Base-by-base conservation (phyloP, 805 yeast species). In the Cyberlindnera lachancei region DNA sequence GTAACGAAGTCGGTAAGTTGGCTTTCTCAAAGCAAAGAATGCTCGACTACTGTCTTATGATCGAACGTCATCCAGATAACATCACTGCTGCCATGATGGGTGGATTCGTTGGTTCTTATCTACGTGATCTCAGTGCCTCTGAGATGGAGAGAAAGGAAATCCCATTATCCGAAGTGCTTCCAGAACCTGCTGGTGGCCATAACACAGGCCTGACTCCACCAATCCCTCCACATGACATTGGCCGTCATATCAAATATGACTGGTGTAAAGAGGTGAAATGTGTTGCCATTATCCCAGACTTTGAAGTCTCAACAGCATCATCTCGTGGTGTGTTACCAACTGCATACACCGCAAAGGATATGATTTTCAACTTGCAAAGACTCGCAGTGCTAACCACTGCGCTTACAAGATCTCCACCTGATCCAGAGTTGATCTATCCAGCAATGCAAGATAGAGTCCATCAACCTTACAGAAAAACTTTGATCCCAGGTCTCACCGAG, bases 31-130 rank as follows among this genome's bases (percentile, higher is more conserved):
- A 82, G 58, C 79, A 74, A 47, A 70, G 97, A 47, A 71, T 92
- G 77, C 66, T 92, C 48, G 98, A 92, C 58, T 92, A 83, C 65
- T 86, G 96, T 58, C 69, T 92, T 47, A 84, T 92, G 92, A 88
- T 92, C 45, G 98, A 92, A 64, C 78, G 97, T 56, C 98, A 92
- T 52, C 98, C 98, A 22, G 98, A 92, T 61, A 92, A 92, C 58
- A 88, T 92, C 51, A 86, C 96, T 10, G 98, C 98, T 20, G 95
- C 98, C 23, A 86, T 92, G 95, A 81, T 88, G 79, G 98, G 98
- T 38, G 96, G 98, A 2, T 92, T 92, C 57, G 95, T 88, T 25
- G 98, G 98, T 27, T 86, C 96, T 4, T 92, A 82, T 58, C 69
- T 92, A 52, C 74, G 94, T 49, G 94, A 84, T 41, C 63, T 92